Percentiles rank a stretch among this genome's conserved stretches.
These are phyloP conservation scores for Nitzschia inconspicua DNA, from an alignment of 108 stramenopile genomes.

Conservation along the genomic window DNA sequence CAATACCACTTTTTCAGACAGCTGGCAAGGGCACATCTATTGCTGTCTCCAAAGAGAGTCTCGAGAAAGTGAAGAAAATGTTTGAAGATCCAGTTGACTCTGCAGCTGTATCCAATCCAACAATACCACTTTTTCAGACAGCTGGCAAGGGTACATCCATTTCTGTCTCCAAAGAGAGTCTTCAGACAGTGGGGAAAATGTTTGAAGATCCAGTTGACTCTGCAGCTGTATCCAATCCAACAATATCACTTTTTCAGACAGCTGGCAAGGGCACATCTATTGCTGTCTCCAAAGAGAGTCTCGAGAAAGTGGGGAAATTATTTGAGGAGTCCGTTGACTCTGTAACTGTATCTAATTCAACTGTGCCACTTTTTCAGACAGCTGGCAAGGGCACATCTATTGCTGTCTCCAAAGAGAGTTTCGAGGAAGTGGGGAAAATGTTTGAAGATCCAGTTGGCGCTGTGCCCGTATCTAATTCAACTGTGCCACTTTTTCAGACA, in stretches of 20 bases:
- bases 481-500: no score
- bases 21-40: constrained; percentile 23
- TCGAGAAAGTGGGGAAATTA: constrained; percentile 26
- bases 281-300: constrained; percentile 25
- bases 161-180: not conserved
- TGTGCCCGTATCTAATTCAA: no score
- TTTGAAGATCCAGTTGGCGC: no score
- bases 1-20: constrained; percentile 16
- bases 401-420: not conserved
- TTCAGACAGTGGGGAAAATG: not conserved
- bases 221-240: not conserved
- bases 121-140: not conserved
- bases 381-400: not conserved
- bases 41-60: constrained; percentile 19
- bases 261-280: constrained; percentile 33
- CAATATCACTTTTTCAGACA: constrained; percentile 30
- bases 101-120: not conserved
- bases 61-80: constrained; percentile 12
- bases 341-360: not conserved
- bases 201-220: not conserved
- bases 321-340: constrained; percentile 11
- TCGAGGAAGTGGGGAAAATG: not conserved
- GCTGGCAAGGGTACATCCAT: not conserved
- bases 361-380: not conserved
- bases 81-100: not conserved